phyloP scores from a whole-genome alignment of 768 basidiomycete species.

The Termitomyces sp. region DNA sequence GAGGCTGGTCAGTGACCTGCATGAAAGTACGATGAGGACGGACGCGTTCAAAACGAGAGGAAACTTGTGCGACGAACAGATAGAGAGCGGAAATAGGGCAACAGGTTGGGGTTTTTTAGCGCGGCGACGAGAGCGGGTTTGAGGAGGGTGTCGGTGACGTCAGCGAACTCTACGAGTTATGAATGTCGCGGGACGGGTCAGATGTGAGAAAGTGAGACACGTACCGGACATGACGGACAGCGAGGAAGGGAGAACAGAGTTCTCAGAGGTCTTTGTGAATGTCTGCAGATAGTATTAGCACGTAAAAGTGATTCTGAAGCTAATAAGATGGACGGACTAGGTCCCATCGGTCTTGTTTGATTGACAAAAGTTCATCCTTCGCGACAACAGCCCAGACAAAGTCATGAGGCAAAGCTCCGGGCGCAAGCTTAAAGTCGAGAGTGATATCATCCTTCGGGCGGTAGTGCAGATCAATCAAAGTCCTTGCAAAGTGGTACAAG shows the following conservation, averaged over 20 bases:
- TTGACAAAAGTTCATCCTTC: conserved; percentile 70
- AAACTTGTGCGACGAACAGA: conserved; percentile 41
- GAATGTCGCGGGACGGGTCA: conserved; percentile 7
- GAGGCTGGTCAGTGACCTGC: conserved; percentile 83
- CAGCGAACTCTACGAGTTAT: conserved; percentile 64
- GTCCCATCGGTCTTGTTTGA: conserved; percentile 81
- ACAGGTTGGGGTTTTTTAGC: conserved; percentile 62
- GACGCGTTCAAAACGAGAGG: background rate
- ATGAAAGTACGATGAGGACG: conserved; percentile 10
- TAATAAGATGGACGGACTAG: conserved; percentile 51
- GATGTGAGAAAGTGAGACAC: background rate
- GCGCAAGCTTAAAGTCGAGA: conserved; percentile 74
- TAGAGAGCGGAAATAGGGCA: conserved; percentile 81
- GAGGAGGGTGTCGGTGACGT: conserved; percentile 76
- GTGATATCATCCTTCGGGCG: conserved; percentile 64
- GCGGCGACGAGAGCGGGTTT: conserved; percentile 55
- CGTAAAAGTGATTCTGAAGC: background rate
- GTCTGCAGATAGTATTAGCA: conserved; percentile 42
- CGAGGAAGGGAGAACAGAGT: conserved; percentile 52
- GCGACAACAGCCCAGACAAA: conserved; percentile 84
- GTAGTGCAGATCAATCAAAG: conserved; percentile 76
- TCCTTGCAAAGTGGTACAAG: conserved; percentile 55
- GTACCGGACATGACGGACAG: conserved; percentile 77
- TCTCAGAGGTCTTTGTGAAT: conserved; percentile 77
- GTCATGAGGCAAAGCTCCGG: conserved; percentile 47